A percentile compares a stretch with the other conserved stretches of the same genome.
Conservation (phyloP, 1,284 basidiomycete genomes). For the Ustilago hordei region DNA sequence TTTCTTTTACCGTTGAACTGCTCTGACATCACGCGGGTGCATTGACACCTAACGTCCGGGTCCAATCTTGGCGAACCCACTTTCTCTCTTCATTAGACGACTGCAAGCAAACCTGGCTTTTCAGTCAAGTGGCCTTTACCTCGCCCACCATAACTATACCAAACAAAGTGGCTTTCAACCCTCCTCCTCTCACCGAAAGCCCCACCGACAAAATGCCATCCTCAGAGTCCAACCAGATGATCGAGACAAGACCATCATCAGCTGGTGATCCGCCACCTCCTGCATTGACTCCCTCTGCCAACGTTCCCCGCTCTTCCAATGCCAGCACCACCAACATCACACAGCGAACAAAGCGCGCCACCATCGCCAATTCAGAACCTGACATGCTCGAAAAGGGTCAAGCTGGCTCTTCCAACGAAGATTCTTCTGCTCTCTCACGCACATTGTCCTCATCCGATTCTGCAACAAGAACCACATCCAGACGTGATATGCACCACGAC, state of each 20-base stretch:
- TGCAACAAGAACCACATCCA: constrained; percentile 11
- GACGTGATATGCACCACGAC: constrained; percentile 31
- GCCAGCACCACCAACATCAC: constrained; percentile 23
- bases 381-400: constrained; percentile 52
- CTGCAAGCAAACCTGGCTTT: constrained; percentile 8
- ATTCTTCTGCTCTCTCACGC: constrained; percentile 26
- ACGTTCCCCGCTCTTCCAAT: neutral
- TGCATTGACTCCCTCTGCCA: constrained; percentile 4
- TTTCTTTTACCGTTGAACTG: neutral
- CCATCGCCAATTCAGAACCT: constrained; percentile 37
- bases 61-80: neutral
- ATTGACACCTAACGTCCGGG: neutral
- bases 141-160: constrained; percentile 16
- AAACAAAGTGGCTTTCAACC: constrained; percentile 26
- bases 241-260: neutral
- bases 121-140: constrained; percentile 5
- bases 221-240: constrained; percentile 4
- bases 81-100: neutral
- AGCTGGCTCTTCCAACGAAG: constrained; percentile 28
- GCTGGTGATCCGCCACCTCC: constrained; percentile 4
- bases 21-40: neutral
- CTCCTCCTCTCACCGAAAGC: constrained; percentile 11
- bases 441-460: constrained; percentile 28
- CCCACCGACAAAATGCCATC: constrained; percentile 17
- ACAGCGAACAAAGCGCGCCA: constrained; percentile 48